These are phyloP conservation scores for Rhodotorula sphaerocarpa DNA, from an alignment of 768 basidiomycete species.

Conservation along the genomic window DNA sequence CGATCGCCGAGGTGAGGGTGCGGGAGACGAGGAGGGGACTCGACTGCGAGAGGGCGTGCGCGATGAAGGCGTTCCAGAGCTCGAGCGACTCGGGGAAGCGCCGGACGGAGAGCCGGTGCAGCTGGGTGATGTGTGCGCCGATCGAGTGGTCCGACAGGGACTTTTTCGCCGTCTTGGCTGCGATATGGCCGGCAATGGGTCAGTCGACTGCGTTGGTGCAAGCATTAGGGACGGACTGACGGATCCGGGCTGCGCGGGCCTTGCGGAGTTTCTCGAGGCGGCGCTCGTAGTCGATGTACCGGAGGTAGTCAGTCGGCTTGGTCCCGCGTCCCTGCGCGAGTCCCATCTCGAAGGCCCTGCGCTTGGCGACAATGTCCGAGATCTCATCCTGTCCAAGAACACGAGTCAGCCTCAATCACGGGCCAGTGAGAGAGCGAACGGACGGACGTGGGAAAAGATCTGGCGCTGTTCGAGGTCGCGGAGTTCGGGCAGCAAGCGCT, in stretches of 20 bases:
- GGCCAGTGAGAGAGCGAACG: no score
- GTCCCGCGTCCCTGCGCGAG: slow-evolving; percentile 39
- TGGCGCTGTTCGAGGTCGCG: slow-evolving; percentile 41
- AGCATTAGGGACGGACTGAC: slow-evolving; percentile 8
- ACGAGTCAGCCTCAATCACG: no score
- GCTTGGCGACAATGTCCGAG: slow-evolving; percentile 38
- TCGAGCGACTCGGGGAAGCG: slow-evolving; percentile 33
- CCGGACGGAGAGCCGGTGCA: slow-evolving; percentile 32
- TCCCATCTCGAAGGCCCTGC: slow-evolving; percentile 37
- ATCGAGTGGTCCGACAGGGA: slow-evolving; percentile 38
- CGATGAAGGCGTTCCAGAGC: slow-evolving; percentile 36
- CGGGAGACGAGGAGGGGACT: slow-evolving; percentile 34
- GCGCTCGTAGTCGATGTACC: slow-evolving; percentile 41
- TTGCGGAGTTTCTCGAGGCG: slow-evolving; percentile 38
- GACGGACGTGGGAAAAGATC: slow-evolving; percentile 36
- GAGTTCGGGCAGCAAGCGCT: slow-evolving; percentile 41
- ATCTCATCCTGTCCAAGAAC: slow-evolving; percentile 35
- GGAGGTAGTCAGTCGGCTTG: slow-evolving; percentile 38
- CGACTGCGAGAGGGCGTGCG: slow-evolving; percentile 32
- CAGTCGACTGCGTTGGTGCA: neutral
- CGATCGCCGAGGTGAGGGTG: slow-evolving; percentile 33
- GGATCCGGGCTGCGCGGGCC: slow-evolving; percentile 27
- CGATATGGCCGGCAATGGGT: neutral
- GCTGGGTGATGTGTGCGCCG: slow-evolving; percentile 36
- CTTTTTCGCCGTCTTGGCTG: slow-evolving; percentile 25